A percentile compares a stretch with the other conserved stretches of the same genome.
Evolutionary conservation across 1,139 yeast species (phyloP).

Genomic region (Yamadazyma sp.): DNA sequence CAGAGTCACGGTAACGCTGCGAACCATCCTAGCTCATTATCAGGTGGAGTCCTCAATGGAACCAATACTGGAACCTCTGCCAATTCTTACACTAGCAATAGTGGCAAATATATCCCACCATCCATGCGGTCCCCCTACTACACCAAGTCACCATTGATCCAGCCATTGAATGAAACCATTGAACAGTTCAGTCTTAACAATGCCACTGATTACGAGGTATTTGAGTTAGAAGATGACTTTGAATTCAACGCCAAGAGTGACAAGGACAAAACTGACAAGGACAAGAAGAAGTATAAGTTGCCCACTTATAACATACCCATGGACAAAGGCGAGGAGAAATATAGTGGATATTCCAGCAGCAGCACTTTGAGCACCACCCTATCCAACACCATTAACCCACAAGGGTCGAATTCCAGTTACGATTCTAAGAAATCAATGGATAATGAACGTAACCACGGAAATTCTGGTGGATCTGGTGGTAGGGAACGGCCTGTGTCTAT

Average conservation of each 20-base stretch:
- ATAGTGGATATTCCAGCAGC: constrained; percentile 3
- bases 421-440: constrained; percentile 3
- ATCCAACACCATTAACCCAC: constrained; percentile 1
- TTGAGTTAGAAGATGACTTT: constrained; percentile 47
- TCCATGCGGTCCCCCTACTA: constrained; percentile 42
- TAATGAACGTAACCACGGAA: constrained; percentile 3
- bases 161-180: constrained; percentile 39
- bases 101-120: constrained; percentile 48
- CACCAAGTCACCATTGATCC: constrained; percentile 34
- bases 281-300: constrained; percentile 10
- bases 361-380: constrained; percentile 1
- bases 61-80: background rate
- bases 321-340: constrained; percentile 5
- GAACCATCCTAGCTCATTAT: background rate
- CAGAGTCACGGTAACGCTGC: constrained; percentile 1
- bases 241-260: constrained; percentile 17
- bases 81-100: constrained; percentile 13
- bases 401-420: constrained; percentile 2
- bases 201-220: constrained; percentile 39
- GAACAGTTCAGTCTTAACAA: constrained; percentile 31
- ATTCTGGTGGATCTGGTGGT: constrained; percentile 6
- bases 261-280: constrained; percentile 6
- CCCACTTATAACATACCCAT: constrained; percentile 18
- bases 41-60: background rate
- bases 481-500: constrained; percentile 16